These are phyloP conservation scores for Diplocarpon rosae DNA, from an alignment of 2,329 filamentous ascomycete species.

Conservation along the genomic window DNA sequence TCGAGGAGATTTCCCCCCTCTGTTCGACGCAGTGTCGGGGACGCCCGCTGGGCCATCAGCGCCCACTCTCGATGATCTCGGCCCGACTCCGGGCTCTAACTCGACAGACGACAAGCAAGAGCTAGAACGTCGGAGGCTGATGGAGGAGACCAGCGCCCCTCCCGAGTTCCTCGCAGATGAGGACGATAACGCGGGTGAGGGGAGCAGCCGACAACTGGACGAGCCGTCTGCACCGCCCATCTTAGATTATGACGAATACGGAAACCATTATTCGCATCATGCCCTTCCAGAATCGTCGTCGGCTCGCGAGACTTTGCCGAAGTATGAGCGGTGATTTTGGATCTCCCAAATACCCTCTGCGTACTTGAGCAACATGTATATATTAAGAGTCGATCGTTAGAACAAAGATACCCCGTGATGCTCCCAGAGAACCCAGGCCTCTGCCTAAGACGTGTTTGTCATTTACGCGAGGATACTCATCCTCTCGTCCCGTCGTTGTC, in stretches of 20 bases:
- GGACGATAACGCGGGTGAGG: constrained; percentile 25
- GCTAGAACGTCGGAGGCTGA: constrained; percentile 44
- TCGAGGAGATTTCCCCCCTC: constrained; percentile 8
- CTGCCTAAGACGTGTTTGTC: too few species aligned
- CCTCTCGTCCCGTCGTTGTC: too few species aligned
- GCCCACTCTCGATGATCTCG: constrained; percentile 19
- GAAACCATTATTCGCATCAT: constrained; percentile 14
- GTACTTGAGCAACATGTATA: too few species aligned
- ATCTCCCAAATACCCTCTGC: too few species aligned
- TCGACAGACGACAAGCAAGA: constrained; percentile 59
- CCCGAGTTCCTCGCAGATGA: constrained; percentile 40
- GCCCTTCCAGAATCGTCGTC: constrained; percentile 4
- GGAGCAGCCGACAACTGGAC: constrained; percentile 14
- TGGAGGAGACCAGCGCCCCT: constrained; percentile 43
- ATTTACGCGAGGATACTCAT: too few species aligned
- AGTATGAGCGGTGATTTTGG: constrained; percentile 23
- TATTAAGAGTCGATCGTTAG: too few species aligned
- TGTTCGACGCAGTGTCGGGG: background rate
- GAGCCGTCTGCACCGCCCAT: constrained; percentile 48
- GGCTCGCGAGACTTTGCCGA: constrained; percentile 22
- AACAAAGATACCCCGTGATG: too few species aligned
- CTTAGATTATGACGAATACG: constrained; percentile 43
- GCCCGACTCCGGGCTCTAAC: constrained; percentile 13
- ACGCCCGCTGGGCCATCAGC: constrained; percentile 10
- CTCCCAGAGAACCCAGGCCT: too few species aligned